Percentiles rank a stretch among this genome's conserved stretches.
Evolutionary conservation across 2,329 filamentous ascomycete species (phyloP).

Genomic region (Colletotrichum orbiculare): DNA sequence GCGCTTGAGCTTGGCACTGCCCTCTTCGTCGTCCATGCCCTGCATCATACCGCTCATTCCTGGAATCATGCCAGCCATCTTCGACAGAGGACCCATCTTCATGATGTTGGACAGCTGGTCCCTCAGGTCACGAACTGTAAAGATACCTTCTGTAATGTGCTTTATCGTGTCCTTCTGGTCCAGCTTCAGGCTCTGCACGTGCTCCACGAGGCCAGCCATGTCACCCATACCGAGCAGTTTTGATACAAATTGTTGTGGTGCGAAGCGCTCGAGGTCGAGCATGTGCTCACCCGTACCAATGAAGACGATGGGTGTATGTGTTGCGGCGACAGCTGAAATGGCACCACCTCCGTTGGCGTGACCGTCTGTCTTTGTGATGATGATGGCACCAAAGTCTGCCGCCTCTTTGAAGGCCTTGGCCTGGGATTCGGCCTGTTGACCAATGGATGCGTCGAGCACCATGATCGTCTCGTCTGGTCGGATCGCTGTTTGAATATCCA

Average conservation of each 20-base stretch:
- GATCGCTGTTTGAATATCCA: conserved; percentile 92
- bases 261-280: conserved; percentile 92
- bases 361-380: conserved; percentile 98
- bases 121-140: conserved; percentile 91
- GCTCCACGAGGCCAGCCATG: conserved; percentile 93
- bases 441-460: conserved; percentile 96
- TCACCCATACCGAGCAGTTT: conserved; percentile 98
- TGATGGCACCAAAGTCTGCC: conserved; percentile 96
- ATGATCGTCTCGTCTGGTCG: conserved; percentile 97
- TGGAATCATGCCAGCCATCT: conserved; percentile 99
- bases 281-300: conserved; percentile 98
- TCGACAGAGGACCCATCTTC: conserved; percentile 98
- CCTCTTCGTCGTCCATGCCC: conserved; percentile 97
- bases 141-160: conserved; percentile 96
- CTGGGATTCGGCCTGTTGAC: conserved; percentile 94
- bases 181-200: conserved; percentile 93
- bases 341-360: conserved; percentile 96
- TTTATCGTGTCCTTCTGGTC: conserved; percentile 99
- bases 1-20: conserved; percentile 89
- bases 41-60: conserved; percentile 94
- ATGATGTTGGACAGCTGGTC: conserved; percentile 98
- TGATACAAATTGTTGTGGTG: conserved; percentile 90
- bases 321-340: conserved; percentile 96
- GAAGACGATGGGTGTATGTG: conserved; percentile 96
- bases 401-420: conserved; percentile 97